Evolutionary conservation across 345 rosid species (phyloP).

Genomic region (Rhodamnia rubescens): DNA sequence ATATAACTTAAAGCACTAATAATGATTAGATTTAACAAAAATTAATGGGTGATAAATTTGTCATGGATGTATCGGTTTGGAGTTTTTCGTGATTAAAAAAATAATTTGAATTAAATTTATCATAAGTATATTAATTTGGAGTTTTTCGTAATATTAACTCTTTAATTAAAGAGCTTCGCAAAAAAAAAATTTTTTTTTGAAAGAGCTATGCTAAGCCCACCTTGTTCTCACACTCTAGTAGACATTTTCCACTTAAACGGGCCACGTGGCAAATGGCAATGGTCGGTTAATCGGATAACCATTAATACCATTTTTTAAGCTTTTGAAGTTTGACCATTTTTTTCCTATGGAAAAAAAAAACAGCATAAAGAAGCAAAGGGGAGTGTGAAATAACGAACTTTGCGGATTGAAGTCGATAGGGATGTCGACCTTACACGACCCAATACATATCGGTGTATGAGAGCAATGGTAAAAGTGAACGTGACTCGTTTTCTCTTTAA

Average conservation of each 20-base stretch:
- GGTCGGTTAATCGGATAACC: background rate
- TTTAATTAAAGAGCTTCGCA: too few relatives aligned
- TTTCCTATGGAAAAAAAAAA: fast-evolving
- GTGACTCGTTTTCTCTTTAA: background rate
- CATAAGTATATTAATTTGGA: too few relatives aligned
- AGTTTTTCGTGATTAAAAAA: too few relatives aligned
- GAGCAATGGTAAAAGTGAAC: background rate
- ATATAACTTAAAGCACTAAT: too few relatives aligned
- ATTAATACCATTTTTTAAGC: background rate
- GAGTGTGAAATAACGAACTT: background rate
- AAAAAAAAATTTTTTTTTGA: too few relatives aligned
- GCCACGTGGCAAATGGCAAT: background rate
- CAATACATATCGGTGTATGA: background rate
- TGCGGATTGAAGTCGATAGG: background rate
- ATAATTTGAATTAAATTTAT: too few relatives aligned
- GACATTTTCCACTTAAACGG: background rate
- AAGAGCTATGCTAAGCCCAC: background rate
- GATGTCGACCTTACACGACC: background rate
- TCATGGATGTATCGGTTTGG: too few relatives aligned
- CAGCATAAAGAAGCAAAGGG: background rate
- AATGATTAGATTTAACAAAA: too few relatives aligned
- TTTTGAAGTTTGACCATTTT: background rate
- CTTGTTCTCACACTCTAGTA: background rate
- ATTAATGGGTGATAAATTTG: too few relatives aligned
- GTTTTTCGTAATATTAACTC: too few relatives aligned